These are phyloP conservation scores for Huiozyma sinensis DNA, from an alignment of 805 yeast species.

Conservation along the genomic window DNA sequence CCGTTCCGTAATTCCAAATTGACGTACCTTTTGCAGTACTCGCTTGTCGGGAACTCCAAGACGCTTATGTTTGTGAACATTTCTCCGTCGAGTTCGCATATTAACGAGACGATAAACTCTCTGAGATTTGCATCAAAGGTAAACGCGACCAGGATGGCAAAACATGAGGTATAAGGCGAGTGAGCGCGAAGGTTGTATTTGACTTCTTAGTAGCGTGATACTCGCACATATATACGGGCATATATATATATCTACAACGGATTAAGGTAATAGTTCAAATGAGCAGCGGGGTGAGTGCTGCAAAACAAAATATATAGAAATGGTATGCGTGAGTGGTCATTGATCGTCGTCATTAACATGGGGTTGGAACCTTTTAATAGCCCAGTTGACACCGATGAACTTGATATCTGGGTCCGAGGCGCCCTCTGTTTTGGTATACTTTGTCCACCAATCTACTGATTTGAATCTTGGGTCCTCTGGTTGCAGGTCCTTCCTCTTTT, in stretches of 20 bases:
- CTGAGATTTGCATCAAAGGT: slow-evolving; percentile 84
- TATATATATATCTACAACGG: too few relatives aligned
- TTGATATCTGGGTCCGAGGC: slow-evolving; percentile 53
- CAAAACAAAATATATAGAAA: too few relatives aligned
- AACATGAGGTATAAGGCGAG: too few relatives aligned
- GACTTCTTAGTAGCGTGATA: too few relatives aligned
- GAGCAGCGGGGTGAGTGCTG: too few relatives aligned
- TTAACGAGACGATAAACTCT: slow-evolving; percentile 73
- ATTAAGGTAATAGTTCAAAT: too few relatives aligned
- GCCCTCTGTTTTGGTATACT: slow-evolving; percentile 56
- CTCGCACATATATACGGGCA: too few relatives aligned
- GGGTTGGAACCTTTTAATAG: slow-evolving; percentile 57
- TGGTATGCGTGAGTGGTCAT: too few relatives aligned
- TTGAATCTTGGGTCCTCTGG: slow-evolving; percentile 62
- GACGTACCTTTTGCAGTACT: slow-evolving; percentile 75
- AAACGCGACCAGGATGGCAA: slow-evolving; percentile 38
- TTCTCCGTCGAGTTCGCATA: slow-evolving; percentile 52
- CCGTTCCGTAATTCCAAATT: slow-evolving; percentile 93
- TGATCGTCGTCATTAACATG: too few relatives aligned
- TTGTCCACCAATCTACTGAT: slow-evolving; percentile 65
- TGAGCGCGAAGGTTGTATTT: too few relatives aligned
- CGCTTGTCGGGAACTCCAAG: slow-evolving; percentile 77
- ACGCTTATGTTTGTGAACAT: slow-evolving; percentile 89
- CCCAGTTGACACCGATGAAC: slow-evolving; percentile 78
- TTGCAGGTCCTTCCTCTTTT: slow-evolving; percentile 32